Base-by-base conservation (phyloP, 2,329 filamentous ascomycete species). In the Stagonosporopsis vannaccii region DNA sequence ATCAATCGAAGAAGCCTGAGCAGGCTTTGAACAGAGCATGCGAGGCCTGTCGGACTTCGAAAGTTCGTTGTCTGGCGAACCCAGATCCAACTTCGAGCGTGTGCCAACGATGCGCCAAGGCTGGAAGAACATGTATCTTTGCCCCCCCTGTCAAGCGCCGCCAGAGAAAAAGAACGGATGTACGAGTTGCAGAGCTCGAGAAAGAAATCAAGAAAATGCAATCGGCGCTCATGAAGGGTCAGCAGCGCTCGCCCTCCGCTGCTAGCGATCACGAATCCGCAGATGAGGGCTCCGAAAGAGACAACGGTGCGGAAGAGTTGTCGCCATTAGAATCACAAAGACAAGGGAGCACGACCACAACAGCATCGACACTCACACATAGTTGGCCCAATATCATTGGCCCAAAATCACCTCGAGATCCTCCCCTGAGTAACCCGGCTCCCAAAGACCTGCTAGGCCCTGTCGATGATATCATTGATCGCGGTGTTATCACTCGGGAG, bases 161-260 rank as follows among this genome's bases (percentile, higher is more conserved):
- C 12, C 73, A 75, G 45, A 63, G 72, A 6, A 75, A 75, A 35
- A 67, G 72, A 40, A 75, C 73, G 43, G 73, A 75, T 52, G 71
- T 75, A 9, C 62, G 73, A 17, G 72, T 75, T 6, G 71, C 73
- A 25, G 73, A 75, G 37, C 55, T 75, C 6, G 73, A 75, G 58
- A 73, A 62, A 52, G 72, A 75, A 47, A 69, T 75, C 40, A 72
- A 67, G 55, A 69, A 72, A 46, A 71, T 75, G 69, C 71, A 70
- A 30, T 67, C 65, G 17, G 35, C 35, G 25, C 61, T 75, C 6
- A 49, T 75, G 20, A 69, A 65, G 35, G 50, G 66, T 7, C 68
- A 62, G 35, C 60, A 62, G 9, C 63, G 55, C 28, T 66, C 69
- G 15, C 62, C 69, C 5, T 52, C 62, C 23, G 69, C 68, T 41